Base-by-base conservation (phyloP, 1,284 basidiomycete genomes). In the Papiliotrema flavescens region DNA sequence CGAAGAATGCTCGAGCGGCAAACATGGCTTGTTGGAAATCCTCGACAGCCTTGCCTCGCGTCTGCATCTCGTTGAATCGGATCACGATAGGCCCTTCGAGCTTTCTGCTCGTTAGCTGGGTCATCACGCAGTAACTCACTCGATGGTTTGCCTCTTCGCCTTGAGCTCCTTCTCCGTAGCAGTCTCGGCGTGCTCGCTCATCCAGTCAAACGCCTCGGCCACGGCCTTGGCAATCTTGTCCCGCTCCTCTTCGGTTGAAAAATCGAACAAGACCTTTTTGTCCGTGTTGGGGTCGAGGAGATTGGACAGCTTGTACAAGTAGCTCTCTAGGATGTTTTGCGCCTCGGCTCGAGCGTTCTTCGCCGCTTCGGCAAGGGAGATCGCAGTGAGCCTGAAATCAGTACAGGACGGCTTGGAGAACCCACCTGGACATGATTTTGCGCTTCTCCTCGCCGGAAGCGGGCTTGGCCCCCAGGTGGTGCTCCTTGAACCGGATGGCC, bases 221-320 rank as follows among this genome's bases (percentile, higher is more conserved):
- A 90, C 78, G 67, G 84, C 83, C 51, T 81, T 79, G 6, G 78
- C 71, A 53, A 99, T 83, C 19, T 77, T 78, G 50, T 81, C 76
- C 52, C 90, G 80, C 76, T 99, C 96, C 9, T 74, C 69, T 11
- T 81, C 77, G 59, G 84, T 87, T 41, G 87, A 90, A 71, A 85
- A 94, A 69, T 86, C 86, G 73, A 83, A 83, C 77, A 92, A 89
- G 17, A 88, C 86, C 2, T 84, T 83, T 56, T 63, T 67, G 3
- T 85, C 81, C 1, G 78, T 70, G 60, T 82, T 80, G 8, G 84
- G 82, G 37, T 85, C 83, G 9, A 98, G 78, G 23, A 93, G 80
- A 70, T 94, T 93, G 22, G 90, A 85, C 34, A 97, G 79, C 54
- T 86, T 84, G 79, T 99, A 99, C 19, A 98, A 77, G 74, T 94